Base-by-base conservation (phyloP, 305 asterid species). In the Ilex paraguariensis region DNA sequence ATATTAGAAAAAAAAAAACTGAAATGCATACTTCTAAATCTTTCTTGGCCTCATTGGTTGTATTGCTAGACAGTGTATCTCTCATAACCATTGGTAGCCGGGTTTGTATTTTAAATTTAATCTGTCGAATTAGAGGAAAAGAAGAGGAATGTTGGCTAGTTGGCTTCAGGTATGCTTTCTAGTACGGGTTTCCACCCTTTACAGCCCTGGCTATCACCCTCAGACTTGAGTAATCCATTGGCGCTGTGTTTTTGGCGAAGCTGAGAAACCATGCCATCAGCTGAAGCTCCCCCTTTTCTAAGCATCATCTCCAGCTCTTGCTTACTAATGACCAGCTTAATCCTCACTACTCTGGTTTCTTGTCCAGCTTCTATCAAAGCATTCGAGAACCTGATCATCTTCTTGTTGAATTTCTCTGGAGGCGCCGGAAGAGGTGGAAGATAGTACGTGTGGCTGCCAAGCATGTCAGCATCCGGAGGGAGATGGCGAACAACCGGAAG, bases 341-440 rank as follows among this genome's bases (percentile, higher is more conserved):
- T 55, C 50, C 72, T 67, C 31, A 74, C 52, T 5, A 66, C 76
- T 56, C 70, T 76, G 51, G 57, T 56, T 62, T 32, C 76, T 56
- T 65, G 63, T 5, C 56, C 70, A 17, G 32, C 69, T 36, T 72
- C 68, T 32, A 21, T 67, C 28, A 33, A 60, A 33, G 54, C 67
- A 13, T 67, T 64, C 48, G 71, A 48, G 56, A 66, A 36, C 54
- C 49, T 32, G 36, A 58, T 54, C 63, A 45, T 69, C 68, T 66
- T 73, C 21, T 48, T 48, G 57, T 57, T 12, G 2, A 28, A 15
- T 12, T 53, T 51, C 8, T 49, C 57, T 31, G 66, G 59, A 49
- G 82, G 68, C 51, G 62, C 65, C 0, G 81, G 76, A 16, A 66
- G 68, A 46, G 95, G 96, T 54, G 79, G 74, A 63, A 86, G 92